Evolutionary conservation across 225 moss, liverwort and hornwort species (phyloP), one percentile per base, ranked within the genome.

Genomic region (Climacium dendroides): DNA sequence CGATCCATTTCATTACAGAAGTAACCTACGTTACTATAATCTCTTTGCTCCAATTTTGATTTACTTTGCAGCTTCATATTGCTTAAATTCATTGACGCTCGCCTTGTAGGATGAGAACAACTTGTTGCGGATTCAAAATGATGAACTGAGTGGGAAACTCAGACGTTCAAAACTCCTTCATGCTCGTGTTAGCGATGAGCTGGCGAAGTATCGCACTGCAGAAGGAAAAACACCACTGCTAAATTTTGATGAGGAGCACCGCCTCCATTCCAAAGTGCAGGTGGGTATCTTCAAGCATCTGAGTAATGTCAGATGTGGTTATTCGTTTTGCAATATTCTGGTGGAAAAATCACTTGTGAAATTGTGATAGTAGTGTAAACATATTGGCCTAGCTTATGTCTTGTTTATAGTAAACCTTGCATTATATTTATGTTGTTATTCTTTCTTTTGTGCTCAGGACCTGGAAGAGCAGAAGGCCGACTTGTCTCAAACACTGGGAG

Each of bases 211-310:
- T 89, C 93, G 98, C 74, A 88, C 88, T 82, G 93, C 93, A 61
- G 96, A 98, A 64, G 96, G 97, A 74, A 97, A 96, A 90, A 41
- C 88, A 64, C 90, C 95, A 67, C 86, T 94, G 78, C 78, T 95
- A 8, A 95, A 98, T 88, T 93, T 98, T 83, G 97, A 98, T 78
- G 98, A 98, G 87, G 96, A 98, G 87, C 92, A 93, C 47, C 93
- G 92, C 57, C 96, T 98, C 23, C 87, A 90, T 60, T 94, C 85
- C 72, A 91, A 89, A 73, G 94, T 97, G 37, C 90, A 96, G 96
- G 97, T 96, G 83, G 94, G 94, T 96, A 86, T 55, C 71, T 78
- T 79, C 19, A 61, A 89, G 74, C 67, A 47, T 43, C 83, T n/a
- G 18, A 60, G 79, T 66, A 23, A 39, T 55, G 16, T 70, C 45